Evolutionary conservation across 805 yeast species (phyloP).

Genomic region (Saccharomycopsis javanensis): DNA sequence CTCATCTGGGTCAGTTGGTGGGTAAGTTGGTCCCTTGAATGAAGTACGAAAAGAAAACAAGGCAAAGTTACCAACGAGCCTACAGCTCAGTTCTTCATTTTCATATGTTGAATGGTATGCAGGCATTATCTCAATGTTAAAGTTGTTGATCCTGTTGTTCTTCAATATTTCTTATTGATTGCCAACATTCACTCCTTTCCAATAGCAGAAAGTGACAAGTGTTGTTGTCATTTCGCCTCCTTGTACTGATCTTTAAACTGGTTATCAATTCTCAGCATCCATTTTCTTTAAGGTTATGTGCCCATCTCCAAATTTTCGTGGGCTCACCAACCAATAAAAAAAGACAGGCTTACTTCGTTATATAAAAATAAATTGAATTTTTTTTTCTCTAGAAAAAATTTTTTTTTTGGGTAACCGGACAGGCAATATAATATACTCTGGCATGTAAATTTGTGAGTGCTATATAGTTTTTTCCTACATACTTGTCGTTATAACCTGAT

Average conservation of each 20-base stretch:
- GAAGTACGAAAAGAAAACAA: constrained; percentile 78
- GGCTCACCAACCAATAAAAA: neutral
- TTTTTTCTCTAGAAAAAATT: neutral
- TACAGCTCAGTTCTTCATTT: constrained; percentile 47
- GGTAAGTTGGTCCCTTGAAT: constrained; percentile 87
- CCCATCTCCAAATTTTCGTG: neutral
- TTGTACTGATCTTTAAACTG: too few relatives aligned
- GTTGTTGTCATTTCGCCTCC: neutral
- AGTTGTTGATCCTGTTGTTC: neutral
- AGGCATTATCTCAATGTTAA: constrained; percentile 15
- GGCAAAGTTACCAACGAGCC: constrained; percentile 68
- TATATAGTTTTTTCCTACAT: too few relatives aligned
- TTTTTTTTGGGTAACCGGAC: neutral
- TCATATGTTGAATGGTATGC: constrained; percentile 78
- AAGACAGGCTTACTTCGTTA: too few relatives aligned
- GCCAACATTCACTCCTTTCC: neutral
- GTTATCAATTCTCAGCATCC: too few relatives aligned
- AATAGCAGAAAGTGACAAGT: neutral
- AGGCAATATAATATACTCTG: neutral
- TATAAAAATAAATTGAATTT: too few relatives aligned
- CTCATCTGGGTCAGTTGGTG: constrained; percentile 42
- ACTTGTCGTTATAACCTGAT: too few relatives aligned
- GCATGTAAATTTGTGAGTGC: neutral
- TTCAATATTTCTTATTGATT: neutral
- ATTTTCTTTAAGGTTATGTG: neutral